A percentile compares a stretch with the other conserved stretches of the same genome.
Conservation (phyloP, 78 protist genomes). For the Dictyostelium firmibasis region DNA sequence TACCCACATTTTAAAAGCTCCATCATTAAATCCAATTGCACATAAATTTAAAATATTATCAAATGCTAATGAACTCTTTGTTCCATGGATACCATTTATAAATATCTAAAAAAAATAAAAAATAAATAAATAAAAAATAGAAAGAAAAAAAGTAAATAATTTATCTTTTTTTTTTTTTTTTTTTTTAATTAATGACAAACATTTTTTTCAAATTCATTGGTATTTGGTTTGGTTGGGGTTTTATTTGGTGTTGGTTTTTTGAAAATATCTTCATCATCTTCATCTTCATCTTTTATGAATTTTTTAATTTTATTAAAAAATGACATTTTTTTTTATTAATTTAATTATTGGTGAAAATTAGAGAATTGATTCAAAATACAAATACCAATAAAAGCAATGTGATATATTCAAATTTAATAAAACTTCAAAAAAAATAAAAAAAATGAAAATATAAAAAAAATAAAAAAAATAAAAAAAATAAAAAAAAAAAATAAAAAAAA, state of each 20-base stretch:
- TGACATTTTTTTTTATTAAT: neutral
- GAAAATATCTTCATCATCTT: neutral
- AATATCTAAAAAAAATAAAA: neutral
- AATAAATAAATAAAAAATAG: neutral
- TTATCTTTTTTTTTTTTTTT: too few relatives aligned
- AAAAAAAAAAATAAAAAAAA: too few relatives aligned
- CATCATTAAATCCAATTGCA: constrained; percentile 53
- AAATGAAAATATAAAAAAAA: too few relatives aligned
- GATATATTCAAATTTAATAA: too few relatives aligned
- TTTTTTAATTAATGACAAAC: neutral
- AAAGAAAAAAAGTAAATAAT: neutral
- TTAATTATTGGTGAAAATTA: too few relatives aligned
- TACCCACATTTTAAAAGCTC: constrained; percentile 27
- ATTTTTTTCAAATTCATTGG: neutral
- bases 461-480: too few relatives aligned
- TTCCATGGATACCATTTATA: neutral
- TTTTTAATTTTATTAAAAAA: constrained; percentile 16
- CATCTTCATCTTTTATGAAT: neutral
- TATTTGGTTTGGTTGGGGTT: neutral
- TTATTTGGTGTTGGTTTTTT: neutral
- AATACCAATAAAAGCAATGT: too few relatives aligned
- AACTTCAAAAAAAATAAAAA: too few relatives aligned
- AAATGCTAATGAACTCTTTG: neutral
- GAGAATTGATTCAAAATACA: too few relatives aligned
- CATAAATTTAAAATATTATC: constrained; percentile 26